A percentile compares a stretch with the other conserved stretches of the same genome.
These are phyloP conservation scores for Vaucheria bursata DNA, from an alignment of 352 stramenopile species.

Conservation along the genomic window DNA sequence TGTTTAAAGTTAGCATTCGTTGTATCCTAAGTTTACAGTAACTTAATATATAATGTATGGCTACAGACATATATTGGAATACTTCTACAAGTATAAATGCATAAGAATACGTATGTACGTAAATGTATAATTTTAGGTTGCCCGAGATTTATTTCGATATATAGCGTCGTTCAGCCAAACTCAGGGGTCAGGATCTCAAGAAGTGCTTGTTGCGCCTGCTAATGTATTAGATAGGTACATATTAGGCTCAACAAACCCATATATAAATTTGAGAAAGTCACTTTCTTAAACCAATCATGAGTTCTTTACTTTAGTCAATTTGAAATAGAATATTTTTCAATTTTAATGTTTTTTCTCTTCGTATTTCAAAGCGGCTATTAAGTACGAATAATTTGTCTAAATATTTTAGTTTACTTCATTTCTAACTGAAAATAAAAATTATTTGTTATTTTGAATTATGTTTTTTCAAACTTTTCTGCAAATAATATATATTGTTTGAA, in stretches of 20 bases:
- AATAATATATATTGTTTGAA: background rate
- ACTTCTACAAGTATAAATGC: no score
- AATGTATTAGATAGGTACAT: conserved; percentile 46
- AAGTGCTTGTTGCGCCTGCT: conserved; percentile 37
- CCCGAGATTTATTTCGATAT: background rate
- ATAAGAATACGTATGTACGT: no score
- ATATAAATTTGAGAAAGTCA: background rate
- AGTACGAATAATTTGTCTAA: background rate
- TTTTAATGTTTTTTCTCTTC: background rate
- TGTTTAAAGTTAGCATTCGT: no score
- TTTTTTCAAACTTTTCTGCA: background rate
- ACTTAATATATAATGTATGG: no score
- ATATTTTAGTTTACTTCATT: background rate
- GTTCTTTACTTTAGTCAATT: background rate
- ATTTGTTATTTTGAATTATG: conserved; percentile 6
- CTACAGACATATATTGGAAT: no score
- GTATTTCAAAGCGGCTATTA: background rate
- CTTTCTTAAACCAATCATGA: background rate
- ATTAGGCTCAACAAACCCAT: background rate
- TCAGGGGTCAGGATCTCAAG: conserved; percentile 14
- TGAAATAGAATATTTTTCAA: background rate
- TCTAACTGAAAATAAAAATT: background rate
- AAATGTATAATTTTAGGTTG: background rate
- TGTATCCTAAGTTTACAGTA: no score
- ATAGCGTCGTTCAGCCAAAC: conserved; percentile 48